These are phyloP conservation scores for Orobanche coerulescens DNA, from an alignment of 257 asterid genomes.

Conservation along the genomic window DNA sequence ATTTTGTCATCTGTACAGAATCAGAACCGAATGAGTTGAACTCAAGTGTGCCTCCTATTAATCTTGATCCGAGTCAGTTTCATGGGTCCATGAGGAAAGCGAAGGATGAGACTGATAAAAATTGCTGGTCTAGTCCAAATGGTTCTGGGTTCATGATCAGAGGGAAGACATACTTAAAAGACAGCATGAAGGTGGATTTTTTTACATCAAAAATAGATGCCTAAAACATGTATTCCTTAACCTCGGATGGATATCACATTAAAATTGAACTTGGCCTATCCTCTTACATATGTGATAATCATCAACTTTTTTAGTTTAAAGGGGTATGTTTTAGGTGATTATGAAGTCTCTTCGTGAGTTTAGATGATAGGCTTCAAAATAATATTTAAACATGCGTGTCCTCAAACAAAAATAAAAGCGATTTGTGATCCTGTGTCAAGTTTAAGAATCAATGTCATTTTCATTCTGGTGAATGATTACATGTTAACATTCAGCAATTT, in stretches of 20 bases:
- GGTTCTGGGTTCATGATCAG: conserved; percentile 94
- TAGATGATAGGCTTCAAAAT: neutral
- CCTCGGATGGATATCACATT: neutral
- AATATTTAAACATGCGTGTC: neutral
- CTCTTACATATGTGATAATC: neutral
- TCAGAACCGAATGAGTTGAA: conserved; percentile 49
- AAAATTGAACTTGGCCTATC: neutral
- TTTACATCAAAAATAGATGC: neutral
- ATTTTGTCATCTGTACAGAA: conserved; percentile 33
- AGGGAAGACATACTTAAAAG: conserved; percentile 89
- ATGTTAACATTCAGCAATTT: neutral
- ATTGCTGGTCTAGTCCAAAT: conserved; percentile 88
- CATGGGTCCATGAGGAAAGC: conserved; percentile 76
- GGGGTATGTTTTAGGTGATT: neutral
- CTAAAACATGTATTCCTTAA: neutral
- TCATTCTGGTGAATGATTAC: neutral
- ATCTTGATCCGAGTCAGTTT: conserved; percentile 48
- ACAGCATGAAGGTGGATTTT: conserved; percentile 60
- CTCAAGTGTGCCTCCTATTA: conserved; percentile 39
- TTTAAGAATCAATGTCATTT: neutral
- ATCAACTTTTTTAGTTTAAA: neutral
- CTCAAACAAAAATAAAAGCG: neutral
- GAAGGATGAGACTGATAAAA: conserved; percentile 58
- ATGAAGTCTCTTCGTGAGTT: neutral
- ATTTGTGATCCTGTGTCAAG: neutral